A percentile compares a stretch with the other conserved stretches of the same genome.
Conservation (phyloP, 176 grass and related monocot genomes). For the Musa itinerans region DNA sequence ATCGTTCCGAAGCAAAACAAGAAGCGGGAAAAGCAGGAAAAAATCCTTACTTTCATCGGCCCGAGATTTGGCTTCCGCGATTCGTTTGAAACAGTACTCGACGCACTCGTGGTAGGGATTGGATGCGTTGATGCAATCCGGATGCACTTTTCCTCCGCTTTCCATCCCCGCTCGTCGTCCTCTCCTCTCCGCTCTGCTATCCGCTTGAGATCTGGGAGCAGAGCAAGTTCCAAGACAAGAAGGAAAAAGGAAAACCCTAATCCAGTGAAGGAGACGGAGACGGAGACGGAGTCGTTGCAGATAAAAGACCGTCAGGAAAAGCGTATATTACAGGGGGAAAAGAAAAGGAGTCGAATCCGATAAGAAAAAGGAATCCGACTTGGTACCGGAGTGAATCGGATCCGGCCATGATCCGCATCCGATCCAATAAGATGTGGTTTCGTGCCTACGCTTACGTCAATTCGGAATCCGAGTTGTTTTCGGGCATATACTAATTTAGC, state of each 20-base stretch:
- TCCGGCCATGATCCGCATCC: not conserved
- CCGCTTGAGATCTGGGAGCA: not conserved
- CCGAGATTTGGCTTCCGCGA: conserved; percentile 40
- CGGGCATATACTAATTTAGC: no score
- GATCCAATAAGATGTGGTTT: not conserved
- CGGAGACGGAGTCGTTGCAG: not conserved
- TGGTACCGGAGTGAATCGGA: no score
- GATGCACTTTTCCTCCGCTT: conserved; percentile 25
- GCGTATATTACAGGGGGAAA: no score
- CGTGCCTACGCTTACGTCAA: no score
- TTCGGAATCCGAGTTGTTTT: no score
- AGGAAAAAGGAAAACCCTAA: not conserved
- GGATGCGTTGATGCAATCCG: conserved; percentile 60
- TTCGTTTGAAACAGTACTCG: conserved; percentile 53
- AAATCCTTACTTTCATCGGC: conserved; percentile 3
- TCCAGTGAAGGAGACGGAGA: not conserved
- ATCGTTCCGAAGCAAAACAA: not conserved
- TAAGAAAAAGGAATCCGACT: no score
- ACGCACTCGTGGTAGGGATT: conserved; percentile 60
- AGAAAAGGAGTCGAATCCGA: no score
- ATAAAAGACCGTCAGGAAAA: not conserved
- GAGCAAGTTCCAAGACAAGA: not conserved
- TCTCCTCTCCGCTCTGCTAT: no score
- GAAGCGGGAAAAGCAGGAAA: not conserved
- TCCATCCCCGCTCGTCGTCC: not conserved